Base-by-base conservation (phyloP, 352 stramenopile species). In the Globisporangium orthogonon region DNA sequence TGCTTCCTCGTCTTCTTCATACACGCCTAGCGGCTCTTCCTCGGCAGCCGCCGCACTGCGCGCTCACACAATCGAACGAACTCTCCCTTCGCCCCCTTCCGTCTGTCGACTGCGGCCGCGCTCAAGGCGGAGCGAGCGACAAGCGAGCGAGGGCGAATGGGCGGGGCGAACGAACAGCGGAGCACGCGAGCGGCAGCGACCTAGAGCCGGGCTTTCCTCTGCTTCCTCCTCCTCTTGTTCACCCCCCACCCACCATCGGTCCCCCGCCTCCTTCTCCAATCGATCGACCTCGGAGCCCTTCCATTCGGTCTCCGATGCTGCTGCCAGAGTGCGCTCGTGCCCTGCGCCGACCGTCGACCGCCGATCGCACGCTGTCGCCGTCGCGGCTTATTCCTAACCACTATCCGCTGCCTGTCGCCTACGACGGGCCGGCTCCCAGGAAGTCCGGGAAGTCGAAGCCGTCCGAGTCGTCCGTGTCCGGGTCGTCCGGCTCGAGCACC, bases 361-460 rank as follows among this genome's bases (percentile, higher is more conserved):
- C 15, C 43, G 17, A 28, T 29, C 30, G 9, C 29, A 35, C 29
- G 10, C 48, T 4, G 9, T 33, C 45, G 14, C 45, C 11, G 11
- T 29, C 18, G 48, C 40, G 50, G 40, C 37, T 43, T 35, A 50
- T 18, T 63, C 58, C 58, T 63, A 63, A 58, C 35, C 39, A 61
- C 58, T 63, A 63, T 58, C 50, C 37, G 30, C 31, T n/a, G 23
- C 47, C 54, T 18, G 29, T 31, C 23, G 2, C 28, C 52, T 53
- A 63, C 44, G 52, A 50, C 52, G 52, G 52, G 29, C 52, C 52
- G 18, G 45, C 54, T 13, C 58, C 52, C 9, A 63, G 46, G 35
- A 57, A 63, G 33, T 63, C 58, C 30, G 58, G 58, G 43, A 63
- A 63, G 37, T 63, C 58, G 23, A 58, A 63, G 13, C 47, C 59